These are phyloP conservation scores for Hypericum androsaemum DNA, from an alignment of 345 rosid genomes.

Conservation along the genomic window DNA sequence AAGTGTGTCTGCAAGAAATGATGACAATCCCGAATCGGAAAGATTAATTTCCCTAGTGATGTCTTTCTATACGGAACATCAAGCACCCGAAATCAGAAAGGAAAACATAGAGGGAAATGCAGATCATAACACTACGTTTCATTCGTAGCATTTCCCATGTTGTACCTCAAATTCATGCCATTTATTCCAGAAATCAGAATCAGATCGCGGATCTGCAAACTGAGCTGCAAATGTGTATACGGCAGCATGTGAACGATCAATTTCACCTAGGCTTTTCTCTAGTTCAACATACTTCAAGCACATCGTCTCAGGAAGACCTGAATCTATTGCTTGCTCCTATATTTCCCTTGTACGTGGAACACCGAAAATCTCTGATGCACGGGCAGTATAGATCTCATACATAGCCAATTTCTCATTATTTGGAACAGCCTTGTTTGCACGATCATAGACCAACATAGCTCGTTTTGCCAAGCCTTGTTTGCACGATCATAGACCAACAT, in stretches of 20 bases:
- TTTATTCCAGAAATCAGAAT: slow-evolving; percentile 73
- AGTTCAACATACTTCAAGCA: slow-evolving; percentile 81
- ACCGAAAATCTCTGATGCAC: slow-evolving; percentile 91
- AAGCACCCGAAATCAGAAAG: slow-evolving; percentile 7
- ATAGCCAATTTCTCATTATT: slow-evolving; percentile 68
- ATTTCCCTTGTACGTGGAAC: slow-evolving; percentile 93
- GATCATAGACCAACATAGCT: too few relatives aligned
- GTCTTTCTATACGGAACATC: too few relatives aligned
- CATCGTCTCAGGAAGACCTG: slow-evolving; percentile 92
- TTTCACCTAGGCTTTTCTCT: slow-evolving; percentile 90
- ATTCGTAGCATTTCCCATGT: slow-evolving; percentile 95
- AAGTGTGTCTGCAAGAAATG: slow-evolving; percentile 68
- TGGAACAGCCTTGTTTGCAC: slow-evolving; percentile 86
- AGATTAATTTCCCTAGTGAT: too few relatives aligned
- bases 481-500: too few relatives aligned
- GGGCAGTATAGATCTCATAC: slow-evolving; percentile 88
- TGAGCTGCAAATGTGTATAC: slow-evolving; percentile 79
- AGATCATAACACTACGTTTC: slow-evolving; percentile 75
- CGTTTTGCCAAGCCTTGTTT: too few relatives aligned
- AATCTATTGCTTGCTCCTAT: slow-evolving; percentile 87
- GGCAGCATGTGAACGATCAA: slow-evolving; percentile 75
- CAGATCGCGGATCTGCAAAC: slow-evolving; percentile 88
- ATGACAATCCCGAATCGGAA: background rate
- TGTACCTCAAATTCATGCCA: slow-evolving; percentile 95
- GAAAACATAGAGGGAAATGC: too few relatives aligned